These are phyloP conservation scores for Forsythia suspensa DNA, from an alignment of 257 asterid species.

Conservation along the genomic window DNA sequence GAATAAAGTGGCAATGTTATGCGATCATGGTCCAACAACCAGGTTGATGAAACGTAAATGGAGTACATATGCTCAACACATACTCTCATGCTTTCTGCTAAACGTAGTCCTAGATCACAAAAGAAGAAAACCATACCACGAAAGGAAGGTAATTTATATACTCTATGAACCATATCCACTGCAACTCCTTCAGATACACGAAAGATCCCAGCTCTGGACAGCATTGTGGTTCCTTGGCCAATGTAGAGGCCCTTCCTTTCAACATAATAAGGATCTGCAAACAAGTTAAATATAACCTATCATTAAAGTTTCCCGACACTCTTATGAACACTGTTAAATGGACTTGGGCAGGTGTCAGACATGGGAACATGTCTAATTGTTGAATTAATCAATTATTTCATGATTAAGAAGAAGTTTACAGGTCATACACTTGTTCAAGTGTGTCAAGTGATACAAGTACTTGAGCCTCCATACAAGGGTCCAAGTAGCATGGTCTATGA, in stretches of 20 bases:
- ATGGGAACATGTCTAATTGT: background rate
- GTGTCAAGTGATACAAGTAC: background rate
- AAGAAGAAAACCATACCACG: slow-evolving; percentile 45
- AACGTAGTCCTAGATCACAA: slow-evolving; percentile 5
- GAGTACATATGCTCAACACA: slow-evolving; percentile 3
- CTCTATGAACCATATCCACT: slow-evolving; percentile 74
- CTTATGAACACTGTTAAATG: background rate
- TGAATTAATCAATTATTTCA: background rate
- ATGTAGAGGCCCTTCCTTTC: slow-evolving; percentile 84
- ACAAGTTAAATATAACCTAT: slow-evolving; percentile 11
- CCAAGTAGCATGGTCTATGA: too few species aligned
- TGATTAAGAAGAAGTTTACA: background rate
- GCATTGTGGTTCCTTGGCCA: slow-evolving; percentile 85
- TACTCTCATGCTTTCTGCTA: slow-evolving; percentile 3
- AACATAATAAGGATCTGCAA: slow-evolving; percentile 69
- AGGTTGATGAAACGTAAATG: background rate
- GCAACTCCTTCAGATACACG: slow-evolving; percentile 82
- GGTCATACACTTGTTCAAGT: background rate
- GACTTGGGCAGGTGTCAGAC: background rate
- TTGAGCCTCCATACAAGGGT: background rate
- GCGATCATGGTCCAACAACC: background rate
- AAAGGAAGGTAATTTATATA: slow-evolving; percentile 77
- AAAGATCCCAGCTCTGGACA: slow-evolving; percentile 93
- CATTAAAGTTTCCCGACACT: background rate
- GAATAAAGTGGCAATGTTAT: background rate